Percentiles rank a stretch among this genome's conserved stretches.
Evolutionary conservation across 345 rosid species (phyloP).

Genomic region (Cardamine resedifolia): DNA sequence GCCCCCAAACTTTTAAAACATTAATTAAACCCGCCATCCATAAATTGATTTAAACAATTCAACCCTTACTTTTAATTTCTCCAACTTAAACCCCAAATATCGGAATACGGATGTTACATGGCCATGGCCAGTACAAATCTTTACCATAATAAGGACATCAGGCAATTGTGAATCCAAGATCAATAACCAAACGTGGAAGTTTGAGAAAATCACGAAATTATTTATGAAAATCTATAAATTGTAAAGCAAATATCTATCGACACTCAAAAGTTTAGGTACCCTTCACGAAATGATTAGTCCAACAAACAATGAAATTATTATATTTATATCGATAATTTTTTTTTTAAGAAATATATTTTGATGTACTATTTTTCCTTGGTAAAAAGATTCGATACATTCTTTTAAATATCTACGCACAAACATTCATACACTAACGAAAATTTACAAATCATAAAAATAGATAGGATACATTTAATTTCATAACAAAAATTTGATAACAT

Average conservation of each 20-base stretch:
- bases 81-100: too few species aligned
- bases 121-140: neutral
- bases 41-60: too few species aligned
- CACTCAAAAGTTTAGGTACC: neutral
- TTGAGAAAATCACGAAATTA: neutral
- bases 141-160: neutral
- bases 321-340: neutral
- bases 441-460: neutral
- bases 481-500: too few species aligned
- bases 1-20: too few species aligned
- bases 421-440: neutral
- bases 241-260: neutral
- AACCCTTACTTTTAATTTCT: too few species aligned
- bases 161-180: neutral
- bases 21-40: too few species aligned
- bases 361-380: neutral
- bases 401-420: neutral
- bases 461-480: neutral
- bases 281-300: neutral
- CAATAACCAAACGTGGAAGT: neutral
- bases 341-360: neutral
- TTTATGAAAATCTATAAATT: neutral
- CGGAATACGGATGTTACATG: too few species aligned
- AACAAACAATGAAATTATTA: neutral
- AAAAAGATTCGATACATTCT: neutral